These are phyloP conservation scores for Fragilaria radians DNA, from an alignment of 108 stramenopile species.

Conservation along the genomic window DNA sequence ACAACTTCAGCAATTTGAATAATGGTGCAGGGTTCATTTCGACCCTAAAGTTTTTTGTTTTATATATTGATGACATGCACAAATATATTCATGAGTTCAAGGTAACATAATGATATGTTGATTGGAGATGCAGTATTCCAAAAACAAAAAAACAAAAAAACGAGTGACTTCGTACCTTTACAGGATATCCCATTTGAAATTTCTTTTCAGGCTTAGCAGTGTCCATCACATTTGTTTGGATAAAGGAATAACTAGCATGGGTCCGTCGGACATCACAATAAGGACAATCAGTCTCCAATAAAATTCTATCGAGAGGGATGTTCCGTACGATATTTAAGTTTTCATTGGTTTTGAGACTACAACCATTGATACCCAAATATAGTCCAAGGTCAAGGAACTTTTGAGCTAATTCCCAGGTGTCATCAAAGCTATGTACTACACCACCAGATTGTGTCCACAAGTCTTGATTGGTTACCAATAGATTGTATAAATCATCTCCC, in stretches of 20 bases:
- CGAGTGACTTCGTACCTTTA: too few relatives aligned
- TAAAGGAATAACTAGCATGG: constrained; percentile 63
- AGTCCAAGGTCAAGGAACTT: constrained; percentile 74
- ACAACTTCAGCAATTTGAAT: constrained; percentile 83
- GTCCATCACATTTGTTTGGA: constrained; percentile 65
- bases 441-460: constrained; percentile 22
- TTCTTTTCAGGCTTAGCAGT: constrained; percentile 74
- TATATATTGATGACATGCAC: too few relatives aligned
- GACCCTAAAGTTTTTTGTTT: too few relatives aligned
- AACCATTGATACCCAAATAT: constrained; percentile 95
- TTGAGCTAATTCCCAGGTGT: constrained; percentile 69
- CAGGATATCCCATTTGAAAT: constrained; percentile 51
- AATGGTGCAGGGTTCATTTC: constrained; percentile 86
- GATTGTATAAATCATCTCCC: constrained; percentile 62
- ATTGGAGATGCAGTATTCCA: too few relatives aligned
- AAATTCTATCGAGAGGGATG: constrained; percentile 73
- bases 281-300: constrained; percentile 97
- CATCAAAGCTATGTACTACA: constrained; percentile 90
- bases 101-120: too few relatives aligned
- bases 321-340: constrained; percentile 68
- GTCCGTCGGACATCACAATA: constrained; percentile 84
- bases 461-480: constrained; percentile 39
- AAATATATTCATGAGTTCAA: too few relatives aligned
- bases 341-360: constrained; percentile 86
- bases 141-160: too few relatives aligned